Conservation (phyloP, 139 green algal genomes). For the Chlorella sp. region DNA sequence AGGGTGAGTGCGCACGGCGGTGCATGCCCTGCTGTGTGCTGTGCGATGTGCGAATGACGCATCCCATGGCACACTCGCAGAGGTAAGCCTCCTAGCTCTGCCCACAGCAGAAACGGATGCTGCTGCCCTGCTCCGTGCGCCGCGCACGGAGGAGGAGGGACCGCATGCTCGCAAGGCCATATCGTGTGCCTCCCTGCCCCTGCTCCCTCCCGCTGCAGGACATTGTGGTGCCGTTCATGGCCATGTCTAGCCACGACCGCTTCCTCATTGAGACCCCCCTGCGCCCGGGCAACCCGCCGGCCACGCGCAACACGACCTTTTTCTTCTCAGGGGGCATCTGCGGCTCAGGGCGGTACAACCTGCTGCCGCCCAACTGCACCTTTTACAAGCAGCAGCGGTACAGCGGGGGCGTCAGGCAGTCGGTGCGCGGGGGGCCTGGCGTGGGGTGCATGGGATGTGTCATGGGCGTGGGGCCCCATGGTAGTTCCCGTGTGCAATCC, state of each 20-base stretch:
- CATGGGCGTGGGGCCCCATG: too few relatives aligned
- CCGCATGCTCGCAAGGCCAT: too few relatives aligned
- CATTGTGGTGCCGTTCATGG: constrained; percentile 44
- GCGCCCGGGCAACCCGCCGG: constrained; percentile 22
- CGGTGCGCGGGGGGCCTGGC: constrained; percentile 17
- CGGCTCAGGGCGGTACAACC: constrained; percentile 24
- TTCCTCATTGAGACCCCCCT: constrained; percentile 40
- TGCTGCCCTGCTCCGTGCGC: too few relatives aligned
- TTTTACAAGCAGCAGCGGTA: constrained; percentile 44
- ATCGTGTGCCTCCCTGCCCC: not conserved
- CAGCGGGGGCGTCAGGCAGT: constrained; percentile 31
- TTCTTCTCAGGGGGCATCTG: constrained; percentile 36
- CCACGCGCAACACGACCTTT: constrained; percentile 27
- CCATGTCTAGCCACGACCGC: constrained; percentile 41
- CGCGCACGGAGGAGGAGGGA: too few relatives aligned
- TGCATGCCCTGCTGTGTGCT: not conserved
- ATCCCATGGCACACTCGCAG: too few relatives aligned
- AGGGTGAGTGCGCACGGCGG: constrained; percentile 16
- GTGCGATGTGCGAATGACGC: too few relatives aligned
- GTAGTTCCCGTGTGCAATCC: too few relatives aligned
- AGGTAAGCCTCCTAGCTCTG: too few relatives aligned
- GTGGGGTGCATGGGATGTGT: too few relatives aligned
- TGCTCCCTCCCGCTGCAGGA: too few relatives aligned
- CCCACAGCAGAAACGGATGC: too few relatives aligned
- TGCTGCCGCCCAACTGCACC: constrained; percentile 32